Conservation (phyloP, 2,329 filamentous ascomycete genomes). For the Aspergillus neoniger region DNA sequence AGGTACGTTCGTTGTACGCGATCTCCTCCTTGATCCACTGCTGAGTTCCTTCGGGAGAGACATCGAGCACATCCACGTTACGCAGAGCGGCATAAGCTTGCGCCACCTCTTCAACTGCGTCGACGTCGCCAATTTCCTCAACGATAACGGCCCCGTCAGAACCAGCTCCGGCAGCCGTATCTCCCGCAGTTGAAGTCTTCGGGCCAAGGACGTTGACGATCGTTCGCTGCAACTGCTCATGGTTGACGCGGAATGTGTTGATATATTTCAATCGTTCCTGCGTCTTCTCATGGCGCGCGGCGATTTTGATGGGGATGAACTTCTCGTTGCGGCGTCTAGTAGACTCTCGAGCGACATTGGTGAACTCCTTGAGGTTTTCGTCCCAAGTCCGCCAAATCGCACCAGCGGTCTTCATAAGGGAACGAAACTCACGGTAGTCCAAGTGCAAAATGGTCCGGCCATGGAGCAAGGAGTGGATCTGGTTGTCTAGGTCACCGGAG, state of each 20-base stretch:
- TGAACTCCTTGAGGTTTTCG: slow-evolving; percentile 95
- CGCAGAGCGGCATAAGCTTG: slow-evolving; percentile 93
- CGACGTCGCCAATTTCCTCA: slow-evolving; percentile 94
- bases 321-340: slow-evolving; percentile 92
- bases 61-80: slow-evolving; percentile 93
- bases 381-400: slow-evolving; percentile 93
- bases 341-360: slow-evolving; percentile 92
- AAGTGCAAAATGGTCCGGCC: slow-evolving; percentile 88
- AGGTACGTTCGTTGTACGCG: slow-evolving; percentile 95
- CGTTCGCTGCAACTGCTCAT: slow-evolving; percentile 94
- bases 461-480: slow-evolving; percentile 80
- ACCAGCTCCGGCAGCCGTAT: slow-evolving; percentile 40
- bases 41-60: slow-evolving; percentile 84
- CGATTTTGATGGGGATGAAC: slow-evolving; percentile 98
- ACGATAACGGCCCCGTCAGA: slow-evolving; percentile 69
- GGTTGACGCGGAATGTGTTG: slow-evolving; percentile 89
- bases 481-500: slow-evolving; percentile 84
- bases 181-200: slow-evolving; percentile 60
- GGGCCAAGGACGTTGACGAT: slow-evolving; percentile 96
- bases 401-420: slow-evolving; percentile 79
- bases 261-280: slow-evolving; percentile 93
- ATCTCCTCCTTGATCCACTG: slow-evolving; percentile 93
- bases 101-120: slow-evolving; percentile 93
- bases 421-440: slow-evolving; percentile 86
- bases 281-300: slow-evolving; percentile 80